phyloP scores from a whole-genome alignment of 805 yeast genomes.

The Wickerhamomyces mucosus region DNA sequence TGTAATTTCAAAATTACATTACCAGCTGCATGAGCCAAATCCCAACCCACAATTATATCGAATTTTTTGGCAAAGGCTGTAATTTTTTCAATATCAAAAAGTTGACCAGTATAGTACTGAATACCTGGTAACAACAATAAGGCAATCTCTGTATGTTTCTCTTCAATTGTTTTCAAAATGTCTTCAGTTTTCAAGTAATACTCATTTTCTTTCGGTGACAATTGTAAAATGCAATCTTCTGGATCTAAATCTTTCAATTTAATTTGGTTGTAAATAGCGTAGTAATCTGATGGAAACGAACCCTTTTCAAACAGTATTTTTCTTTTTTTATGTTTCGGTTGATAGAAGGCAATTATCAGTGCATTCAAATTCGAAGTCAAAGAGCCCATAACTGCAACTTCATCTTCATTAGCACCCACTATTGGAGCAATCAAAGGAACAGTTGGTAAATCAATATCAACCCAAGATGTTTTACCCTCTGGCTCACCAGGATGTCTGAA shows the following conservation, averaged over 20 bases:
- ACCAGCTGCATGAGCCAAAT: slow-evolving; percentile 90
- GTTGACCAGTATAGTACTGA: slow-evolving; percentile 89
- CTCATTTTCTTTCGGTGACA: slow-evolving; percentile 52
- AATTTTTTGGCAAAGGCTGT: slow-evolving; percentile 48
- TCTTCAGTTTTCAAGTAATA: slow-evolving; percentile 51
- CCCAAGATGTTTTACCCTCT: slow-evolving; percentile 58
- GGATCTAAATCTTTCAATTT: slow-evolving; percentile 46
- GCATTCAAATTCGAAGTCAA: slow-evolving; percentile 77
- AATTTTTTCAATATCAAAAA: slow-evolving; percentile 64
- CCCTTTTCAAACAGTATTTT: slow-evolving; percentile 78
- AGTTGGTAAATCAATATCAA: slow-evolving; percentile 73
- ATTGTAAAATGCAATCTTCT: slow-evolving; percentile 47
- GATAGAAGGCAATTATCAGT: slow-evolving; percentile 62
- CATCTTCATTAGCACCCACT: slow-evolving; percentile 68
- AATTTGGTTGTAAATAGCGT: slow-evolving; percentile 71
- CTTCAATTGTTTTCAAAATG: slow-evolving; percentile 46
- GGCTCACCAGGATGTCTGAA: slow-evolving; percentile 51
- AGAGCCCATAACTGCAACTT: slow-evolving; percentile 84
- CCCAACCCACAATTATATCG: slow-evolving; percentile 77
- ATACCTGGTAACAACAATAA: slow-evolving; percentile 77
- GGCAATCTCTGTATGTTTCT: slow-evolving; percentile 52
- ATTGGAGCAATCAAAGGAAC: slow-evolving; percentile 59
- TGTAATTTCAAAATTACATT: slow-evolving; percentile 71
- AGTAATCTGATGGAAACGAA: slow-evolving; percentile 89
- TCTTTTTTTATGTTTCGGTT: slow-evolving; percentile 45